These are phyloP conservation scores for Boletales sp. DNA, from an alignment of 768 basidiomycete species.

Conservation along the genomic window DNA sequence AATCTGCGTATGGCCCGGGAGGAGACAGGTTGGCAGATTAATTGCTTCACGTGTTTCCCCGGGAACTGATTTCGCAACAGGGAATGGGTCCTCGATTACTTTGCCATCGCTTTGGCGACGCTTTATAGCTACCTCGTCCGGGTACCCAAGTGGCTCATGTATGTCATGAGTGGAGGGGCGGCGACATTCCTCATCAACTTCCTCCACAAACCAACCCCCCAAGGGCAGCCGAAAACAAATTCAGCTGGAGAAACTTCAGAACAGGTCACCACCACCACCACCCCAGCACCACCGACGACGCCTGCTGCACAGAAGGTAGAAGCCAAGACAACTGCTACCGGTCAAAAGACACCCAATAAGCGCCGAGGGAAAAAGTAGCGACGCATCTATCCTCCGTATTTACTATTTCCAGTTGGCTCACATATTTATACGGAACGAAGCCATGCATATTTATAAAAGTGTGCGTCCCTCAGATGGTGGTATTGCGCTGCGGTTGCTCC, in stretches of 20 bases:
- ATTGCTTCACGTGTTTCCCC: neutral
- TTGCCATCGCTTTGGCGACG: slow-evolving; percentile 47
- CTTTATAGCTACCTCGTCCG: slow-evolving; percentile 49
- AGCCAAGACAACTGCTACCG: slow-evolving; percentile 13
- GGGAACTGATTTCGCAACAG: slow-evolving; percentile 34
- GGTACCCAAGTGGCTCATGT: slow-evolving; percentile 71
- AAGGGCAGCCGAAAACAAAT: slow-evolving; percentile 3
- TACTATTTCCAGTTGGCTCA: neutral
- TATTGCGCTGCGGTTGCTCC: no score
- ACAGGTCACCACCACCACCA: neutral
- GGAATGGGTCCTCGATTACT: slow-evolving; percentile 63
- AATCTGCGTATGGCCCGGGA: slow-evolving; percentile 65
- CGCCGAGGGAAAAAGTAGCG: slow-evolving; percentile 27
- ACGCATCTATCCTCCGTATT: neutral
- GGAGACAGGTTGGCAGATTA: slow-evolving; percentile 55
- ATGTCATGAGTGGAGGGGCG: slow-evolving; percentile 59
- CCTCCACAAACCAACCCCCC: slow-evolving; percentile 43
- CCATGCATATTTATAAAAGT: no score
- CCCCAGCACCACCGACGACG: neutral
- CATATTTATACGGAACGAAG: no score
- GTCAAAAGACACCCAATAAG: slow-evolving; percentile 22
- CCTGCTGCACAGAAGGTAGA: slow-evolving; percentile 3
- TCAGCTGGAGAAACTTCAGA: neutral
- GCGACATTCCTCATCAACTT: slow-evolving; percentile 67
- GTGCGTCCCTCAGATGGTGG: no score